These are phyloP conservation scores for Cymodocea nodosa DNA, from an alignment of 116 monocot species.

Conservation along the genomic window DNA sequence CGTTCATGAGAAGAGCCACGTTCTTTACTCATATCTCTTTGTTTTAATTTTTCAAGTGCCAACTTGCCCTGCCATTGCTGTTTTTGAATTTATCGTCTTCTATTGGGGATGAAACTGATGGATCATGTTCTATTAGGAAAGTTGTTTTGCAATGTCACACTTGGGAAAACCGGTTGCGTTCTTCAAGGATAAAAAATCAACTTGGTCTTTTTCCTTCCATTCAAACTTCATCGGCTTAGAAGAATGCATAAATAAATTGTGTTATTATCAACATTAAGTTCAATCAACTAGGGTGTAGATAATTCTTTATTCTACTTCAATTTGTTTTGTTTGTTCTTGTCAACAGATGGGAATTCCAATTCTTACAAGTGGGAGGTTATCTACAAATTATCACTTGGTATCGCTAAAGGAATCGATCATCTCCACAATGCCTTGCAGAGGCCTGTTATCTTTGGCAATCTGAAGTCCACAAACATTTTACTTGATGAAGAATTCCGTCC, in stretches of 20 bases:
- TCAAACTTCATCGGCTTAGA: neutral
- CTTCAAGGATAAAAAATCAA: neutral
- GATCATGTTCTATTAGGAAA: neutral
- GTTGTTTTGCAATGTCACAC: neutral
- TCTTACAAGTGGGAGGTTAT: constrained; percentile 69
- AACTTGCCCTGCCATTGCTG: neutral
- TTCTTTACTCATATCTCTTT: neutral
- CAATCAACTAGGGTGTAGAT: neutral
- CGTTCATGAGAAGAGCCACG: neutral
- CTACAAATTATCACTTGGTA: constrained; percentile 47
- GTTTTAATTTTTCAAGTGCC: neutral
- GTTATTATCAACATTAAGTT: neutral
- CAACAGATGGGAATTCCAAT: constrained; percentile 43
- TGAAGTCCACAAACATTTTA: constrained; percentile 75
- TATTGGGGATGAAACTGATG: neutral
- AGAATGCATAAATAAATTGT: neutral
- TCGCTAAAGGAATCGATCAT: constrained; percentile 67
- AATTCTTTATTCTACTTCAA: neutral
- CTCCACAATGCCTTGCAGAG: constrained; percentile 54
- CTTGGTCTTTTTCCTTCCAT: neutral
- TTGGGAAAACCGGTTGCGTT: neutral
- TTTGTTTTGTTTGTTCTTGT: neutral
- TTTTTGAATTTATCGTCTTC: neutral
- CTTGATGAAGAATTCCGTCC: constrained; percentile 46
- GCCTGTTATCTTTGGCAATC: constrained; percentile 75